These are phyloP conservation scores for Pythium folliculosum DNA, from an alignment of 352 stramenopile genomes.

Conservation along the genomic window DNA sequence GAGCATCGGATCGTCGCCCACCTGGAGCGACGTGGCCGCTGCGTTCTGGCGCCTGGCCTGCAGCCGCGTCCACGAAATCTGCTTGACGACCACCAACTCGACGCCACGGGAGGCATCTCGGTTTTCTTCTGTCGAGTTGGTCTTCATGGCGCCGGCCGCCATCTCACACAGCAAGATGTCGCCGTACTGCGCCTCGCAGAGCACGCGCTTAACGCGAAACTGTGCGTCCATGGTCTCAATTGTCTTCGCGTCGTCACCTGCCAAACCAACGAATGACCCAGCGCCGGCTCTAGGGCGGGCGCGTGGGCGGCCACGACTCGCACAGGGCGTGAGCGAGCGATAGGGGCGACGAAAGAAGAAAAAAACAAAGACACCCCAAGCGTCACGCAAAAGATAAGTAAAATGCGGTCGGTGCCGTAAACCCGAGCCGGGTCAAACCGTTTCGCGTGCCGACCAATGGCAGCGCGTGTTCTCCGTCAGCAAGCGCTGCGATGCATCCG, in stretches of 20 bases:
- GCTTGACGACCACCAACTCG: conserved; percentile 18
- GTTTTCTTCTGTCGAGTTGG: neutral
- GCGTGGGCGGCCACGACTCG: neutral
- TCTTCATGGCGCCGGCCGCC: neutral
- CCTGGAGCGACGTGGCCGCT: neutral
- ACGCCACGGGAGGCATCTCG: neutral
- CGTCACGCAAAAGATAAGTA: neutral
- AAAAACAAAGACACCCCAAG: neutral
- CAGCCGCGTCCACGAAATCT: conserved; percentile 19
- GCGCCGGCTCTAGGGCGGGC: no score
- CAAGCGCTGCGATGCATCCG: neutral
- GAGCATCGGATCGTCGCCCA: conserved; percentile 24
- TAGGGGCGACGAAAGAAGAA: neutral
- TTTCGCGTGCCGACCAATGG: conserved; percentile 1
- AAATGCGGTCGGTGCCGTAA: neutral
- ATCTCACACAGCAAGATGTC: conserved; percentile 27
- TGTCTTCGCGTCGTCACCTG: neutral
- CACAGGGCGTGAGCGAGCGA: neutral
- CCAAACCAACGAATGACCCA: conserved; percentile 3
- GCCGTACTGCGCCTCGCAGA: conserved; percentile 26
- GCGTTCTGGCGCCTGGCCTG: neutral
- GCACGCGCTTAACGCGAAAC: conserved; percentile 23
- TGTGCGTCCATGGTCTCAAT: conserved; percentile 5
- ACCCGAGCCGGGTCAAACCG: neutral
- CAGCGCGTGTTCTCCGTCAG: neutral